phyloP scores from a whole-genome alignment of 208 protist species.

The Wallacemonas sp. region DNA sequence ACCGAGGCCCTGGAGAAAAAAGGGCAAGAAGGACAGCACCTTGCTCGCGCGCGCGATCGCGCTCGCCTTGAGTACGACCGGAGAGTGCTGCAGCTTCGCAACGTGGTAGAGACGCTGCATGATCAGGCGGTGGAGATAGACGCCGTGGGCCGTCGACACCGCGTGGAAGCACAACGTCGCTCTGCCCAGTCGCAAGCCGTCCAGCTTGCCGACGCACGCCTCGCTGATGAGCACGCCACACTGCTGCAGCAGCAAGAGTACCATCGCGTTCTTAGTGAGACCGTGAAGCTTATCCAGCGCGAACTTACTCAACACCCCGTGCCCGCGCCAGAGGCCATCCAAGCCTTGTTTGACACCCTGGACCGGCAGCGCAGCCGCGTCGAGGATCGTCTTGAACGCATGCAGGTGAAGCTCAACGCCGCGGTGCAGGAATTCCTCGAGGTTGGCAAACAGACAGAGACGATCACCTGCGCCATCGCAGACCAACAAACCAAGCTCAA shows the following conservation, averaged over 20 bases:
- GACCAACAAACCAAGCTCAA: conserved; percentile 10
- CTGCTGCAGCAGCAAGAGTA: conserved; percentile 28
- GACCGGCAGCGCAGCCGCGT: conserved; percentile 28
- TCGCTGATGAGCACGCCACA: conserved; percentile 20
- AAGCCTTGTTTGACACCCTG: conserved; percentile 23
- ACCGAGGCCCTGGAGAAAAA: conserved; percentile 10
- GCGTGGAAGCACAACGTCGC: conserved; percentile 25
- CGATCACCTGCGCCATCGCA: conserved; percentile 24
- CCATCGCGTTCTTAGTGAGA: conserved; percentile 17
- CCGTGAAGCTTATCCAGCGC: conserved; percentile 1
- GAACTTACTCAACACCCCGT: not conserved
- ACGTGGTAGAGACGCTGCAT: conserved; percentile 14
- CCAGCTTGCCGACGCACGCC: conserved; percentile 25
- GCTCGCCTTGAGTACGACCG: conserved; percentile 23
- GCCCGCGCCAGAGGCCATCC: conserved; percentile 26
- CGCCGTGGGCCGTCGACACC: not conserved
- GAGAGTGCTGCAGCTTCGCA: conserved; percentile 14
- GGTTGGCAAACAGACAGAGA: conserved; percentile 34
- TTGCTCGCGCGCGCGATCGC: conserved; percentile 16
- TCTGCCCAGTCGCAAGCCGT: conserved; percentile 17
- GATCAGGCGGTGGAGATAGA: conserved; percentile 16
- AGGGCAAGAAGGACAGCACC: conserved; percentile 17
- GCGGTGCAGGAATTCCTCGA: conserved; percentile 37
- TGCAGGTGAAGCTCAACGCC: conserved; percentile 18
- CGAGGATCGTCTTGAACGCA: conserved; percentile 40